Evolutionary conservation across 257 asterid species (phyloP).

Genomic region (Solanum corneliomulleri): DNA sequence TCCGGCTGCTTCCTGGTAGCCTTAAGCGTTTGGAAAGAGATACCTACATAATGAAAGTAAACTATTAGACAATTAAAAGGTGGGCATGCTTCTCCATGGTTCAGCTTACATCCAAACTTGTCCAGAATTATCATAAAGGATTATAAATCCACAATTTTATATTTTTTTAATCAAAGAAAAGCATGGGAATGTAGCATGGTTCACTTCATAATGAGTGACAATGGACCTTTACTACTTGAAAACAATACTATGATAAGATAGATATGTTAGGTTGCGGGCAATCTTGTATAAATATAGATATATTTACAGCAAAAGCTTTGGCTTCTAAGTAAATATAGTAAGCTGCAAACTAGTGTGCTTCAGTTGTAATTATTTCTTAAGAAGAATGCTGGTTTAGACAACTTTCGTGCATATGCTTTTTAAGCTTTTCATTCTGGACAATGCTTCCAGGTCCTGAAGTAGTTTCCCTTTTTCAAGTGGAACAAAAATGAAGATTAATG

Average conservation of each 20-base stretch:
- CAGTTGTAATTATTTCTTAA: background rate
- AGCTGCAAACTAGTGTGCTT: background rate
- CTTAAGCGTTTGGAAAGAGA: conserved; percentile 69
- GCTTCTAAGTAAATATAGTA: background rate
- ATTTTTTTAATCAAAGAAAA: background rate
- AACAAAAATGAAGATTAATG: background rate
- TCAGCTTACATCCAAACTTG: background rate
- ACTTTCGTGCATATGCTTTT: background rate
- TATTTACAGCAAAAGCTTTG: background rate
- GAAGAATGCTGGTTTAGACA: background rate
- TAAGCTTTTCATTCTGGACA: background rate
- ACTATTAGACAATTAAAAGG: background rate
- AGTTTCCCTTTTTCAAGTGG: background rate
- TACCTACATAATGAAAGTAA: conserved; percentile 35
- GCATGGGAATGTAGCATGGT: background rate
- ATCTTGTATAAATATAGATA: background rate
- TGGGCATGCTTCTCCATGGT: background rate
- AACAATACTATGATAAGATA: background rate
- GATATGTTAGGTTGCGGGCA: background rate
- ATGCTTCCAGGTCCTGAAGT: background rate
- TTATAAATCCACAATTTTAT: background rate
- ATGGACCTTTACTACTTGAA: background rate
- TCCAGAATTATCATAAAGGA: background rate
- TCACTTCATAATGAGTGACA: background rate
- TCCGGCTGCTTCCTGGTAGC: conserved; percentile 50